These are phyloP conservation scores for Termitomyces sp. DNA, from an alignment of 768 basidiomycete genomes.

Conservation along the genomic window DNA sequence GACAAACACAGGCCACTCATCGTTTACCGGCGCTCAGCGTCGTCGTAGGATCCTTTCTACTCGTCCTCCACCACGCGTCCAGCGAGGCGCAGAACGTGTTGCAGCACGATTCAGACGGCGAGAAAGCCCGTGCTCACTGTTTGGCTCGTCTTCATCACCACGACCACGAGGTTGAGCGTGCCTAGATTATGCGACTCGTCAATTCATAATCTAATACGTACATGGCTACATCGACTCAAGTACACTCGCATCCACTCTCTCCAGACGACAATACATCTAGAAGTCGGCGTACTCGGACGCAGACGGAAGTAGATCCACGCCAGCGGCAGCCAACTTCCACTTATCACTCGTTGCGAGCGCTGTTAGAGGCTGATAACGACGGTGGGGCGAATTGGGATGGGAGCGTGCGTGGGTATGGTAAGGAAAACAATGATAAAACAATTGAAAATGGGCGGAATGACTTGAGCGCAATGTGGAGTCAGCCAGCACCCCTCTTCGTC, in stretches of 20 bases:
- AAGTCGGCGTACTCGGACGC: slow-evolving; percentile 46
- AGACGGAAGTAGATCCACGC: slow-evolving; percentile 22
- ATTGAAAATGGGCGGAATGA: slow-evolving; percentile 19
- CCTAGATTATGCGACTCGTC: slow-evolving; percentile 7
- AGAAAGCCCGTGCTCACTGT: neutral
- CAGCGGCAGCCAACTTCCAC: slow-evolving; percentile 37
- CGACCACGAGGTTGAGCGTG: slow-evolving; percentile 7
- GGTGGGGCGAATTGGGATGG: slow-evolving; percentile 37
- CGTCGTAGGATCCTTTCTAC: neutral
- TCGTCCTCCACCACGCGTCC: slow-evolving; percentile 4
- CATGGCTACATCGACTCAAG: slow-evolving; percentile 48
- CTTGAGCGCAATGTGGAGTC: slow-evolving; percentile 37
- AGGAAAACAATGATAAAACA: slow-evolving; percentile 29
- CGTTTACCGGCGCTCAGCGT: neutral
- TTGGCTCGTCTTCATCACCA: neutral
- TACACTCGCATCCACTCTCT: slow-evolving; percentile 71
- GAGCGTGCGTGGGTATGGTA: slow-evolving; percentile 56
- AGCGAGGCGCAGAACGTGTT: slow-evolving; percentile 4
- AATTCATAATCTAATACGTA: slow-evolving; percentile 17
- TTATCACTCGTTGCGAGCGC: slow-evolving; percentile 62
- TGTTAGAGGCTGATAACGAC: slow-evolving; percentile 45
- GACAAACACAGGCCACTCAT: slow-evolving; percentile 1
- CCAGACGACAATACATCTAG: slow-evolving; percentile 46
- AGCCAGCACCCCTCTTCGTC: slow-evolving; percentile 36
- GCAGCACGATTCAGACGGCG: neutral